Percentiles rank a stretch among this genome's conserved stretches.
These are phyloP conservation scores for Tuber melanosporum DNA, from an alignment of 495 filamentous ascomycete species.

Conservation along the genomic window DNA sequence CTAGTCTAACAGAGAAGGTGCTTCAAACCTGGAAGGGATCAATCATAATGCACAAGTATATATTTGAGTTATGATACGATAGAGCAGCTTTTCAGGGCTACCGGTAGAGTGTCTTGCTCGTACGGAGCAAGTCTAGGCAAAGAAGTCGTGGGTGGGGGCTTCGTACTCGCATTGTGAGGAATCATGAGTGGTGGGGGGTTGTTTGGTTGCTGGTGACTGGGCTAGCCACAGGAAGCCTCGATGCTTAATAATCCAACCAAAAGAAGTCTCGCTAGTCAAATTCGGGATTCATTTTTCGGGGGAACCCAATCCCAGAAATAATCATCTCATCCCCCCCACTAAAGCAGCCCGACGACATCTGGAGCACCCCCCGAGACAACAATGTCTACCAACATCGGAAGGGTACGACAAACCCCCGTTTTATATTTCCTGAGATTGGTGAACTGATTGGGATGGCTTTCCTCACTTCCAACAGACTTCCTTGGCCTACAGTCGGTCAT, in stretches of 20 bases:
- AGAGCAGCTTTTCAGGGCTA: neutral
- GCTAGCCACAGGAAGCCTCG: neutral
- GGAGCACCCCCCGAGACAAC: conserved; percentile 17
- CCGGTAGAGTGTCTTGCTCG: neutral
- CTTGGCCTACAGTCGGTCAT: conserved; percentile 89
- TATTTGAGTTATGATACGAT: conserved; percentile 10
- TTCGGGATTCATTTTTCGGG: conserved; percentile 2
- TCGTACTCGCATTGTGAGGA: neutral
- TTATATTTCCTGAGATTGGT: neutral
- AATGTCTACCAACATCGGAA: conserved; percentile 65
- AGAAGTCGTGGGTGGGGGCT: neutral
- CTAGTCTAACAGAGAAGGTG: neutral
- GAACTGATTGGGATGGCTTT: conserved; percentile 8
- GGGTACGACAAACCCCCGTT: conserved; percentile 47
- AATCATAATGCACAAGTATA: conserved; percentile 46
- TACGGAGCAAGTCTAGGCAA: neutral
- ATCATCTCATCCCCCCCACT: conserved; percentile 2
- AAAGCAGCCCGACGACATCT: conserved; percentile 9
- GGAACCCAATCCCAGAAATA: neutral
- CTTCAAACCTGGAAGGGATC: conserved; percentile 52
- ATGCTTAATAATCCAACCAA: conserved; percentile 26
- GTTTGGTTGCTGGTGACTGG: neutral
- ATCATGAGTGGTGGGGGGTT: neutral
- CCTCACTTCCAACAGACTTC: conserved; percentile 59
- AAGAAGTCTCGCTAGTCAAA: neutral